Evolutionary conservation across 2,329 filamentous ascomycete genomes (phyloP), one percentile per base, ranked within the genome.

Genomic region (Rhytidhysteron rufulum): DNA sequence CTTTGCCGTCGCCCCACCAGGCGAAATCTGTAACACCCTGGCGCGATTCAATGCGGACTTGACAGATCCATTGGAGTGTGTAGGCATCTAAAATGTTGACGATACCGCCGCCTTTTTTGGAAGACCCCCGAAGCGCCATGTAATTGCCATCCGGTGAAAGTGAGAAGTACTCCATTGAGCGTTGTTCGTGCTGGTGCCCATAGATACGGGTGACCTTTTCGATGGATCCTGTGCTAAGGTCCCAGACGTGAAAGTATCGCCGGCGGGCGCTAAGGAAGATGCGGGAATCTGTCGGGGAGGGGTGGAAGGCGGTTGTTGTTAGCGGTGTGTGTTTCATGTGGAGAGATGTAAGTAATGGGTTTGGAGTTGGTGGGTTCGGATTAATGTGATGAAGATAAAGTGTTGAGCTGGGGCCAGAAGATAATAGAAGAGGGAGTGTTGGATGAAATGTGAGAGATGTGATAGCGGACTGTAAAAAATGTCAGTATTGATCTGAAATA

Each of bases 201-300:
- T 85, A 79, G 43, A 93, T 71, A 60, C 85, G 75, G 52, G 80
- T 82, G 32, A 95, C 79, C 67, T 95, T 95, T 56, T 91, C 85
- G 35, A 98, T 82, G 10, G 75, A 72, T 31, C 93, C 93, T 0
- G 85, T 83, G 31, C 84, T 74, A 18, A 98, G 77, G 57, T 97
- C 84, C 93, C 93, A 98, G 50, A 85, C 83, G 68, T 97, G 93
- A 67, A 97, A 96, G 71, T 89, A 97, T 48, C 83, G 83, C 36
- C 93, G 81, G 25, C 91, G 84, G 27, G 90, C 90, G 15, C 89
- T 86, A 44, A 96, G 86, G 65, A 95, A 87, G 50, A 98, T 85
- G 53, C 85, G 85, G 47, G 85, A 82, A 48, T 86, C 88, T 13
- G 70, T 70, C 4, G 85, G 80, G 19, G 77, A 62, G 5, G 65